Percentiles rank a stretch among this genome's conserved stretches.
These are phyloP conservation scores for Soucietia sequanensis DNA, from an alignment of 805 yeast species.

Conservation along the genomic window DNA sequence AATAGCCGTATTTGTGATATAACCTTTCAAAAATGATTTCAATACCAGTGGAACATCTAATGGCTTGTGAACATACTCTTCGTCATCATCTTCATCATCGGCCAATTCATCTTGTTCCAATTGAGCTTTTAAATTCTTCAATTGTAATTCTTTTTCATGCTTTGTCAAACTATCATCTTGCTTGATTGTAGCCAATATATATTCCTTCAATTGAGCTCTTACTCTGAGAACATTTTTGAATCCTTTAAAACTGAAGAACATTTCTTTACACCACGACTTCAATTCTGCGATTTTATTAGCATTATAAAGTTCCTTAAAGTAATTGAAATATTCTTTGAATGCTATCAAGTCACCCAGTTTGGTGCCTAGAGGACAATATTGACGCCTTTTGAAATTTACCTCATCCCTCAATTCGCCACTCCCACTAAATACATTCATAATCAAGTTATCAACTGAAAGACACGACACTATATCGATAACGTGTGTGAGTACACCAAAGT, in stretches of 20 bases:
- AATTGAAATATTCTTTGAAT: conserved; percentile 72
- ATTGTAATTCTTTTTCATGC: conserved; percentile 24
- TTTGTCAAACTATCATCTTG: conserved; percentile 34
- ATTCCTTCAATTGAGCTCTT: conserved; percentile 69
- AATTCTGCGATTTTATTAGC: conserved; percentile 48
- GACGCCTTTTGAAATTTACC: conserved; percentile 70
- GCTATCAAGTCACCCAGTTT: conserved; percentile 80
- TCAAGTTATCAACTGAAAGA: conserved; percentile 84
- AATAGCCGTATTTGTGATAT: conserved; percentile 83
- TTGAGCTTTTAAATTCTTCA: conserved; percentile 24
- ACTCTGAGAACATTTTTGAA: conserved; percentile 75
- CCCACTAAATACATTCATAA: conserved; percentile 61
- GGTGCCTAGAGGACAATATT: conserved; percentile 67
- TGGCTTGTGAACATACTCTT: conserved; percentile 17
- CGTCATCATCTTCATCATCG: conserved; percentile 21
- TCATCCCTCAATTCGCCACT: conserved; percentile 80
- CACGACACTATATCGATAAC: conserved; percentile 91
- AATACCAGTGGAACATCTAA: conserved; percentile 58
- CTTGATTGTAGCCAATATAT: conserved; percentile 53
- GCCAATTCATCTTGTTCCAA: conserved; percentile 16
- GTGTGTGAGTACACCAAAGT: conserved; percentile 53
- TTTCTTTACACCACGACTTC: conserved; percentile 79
- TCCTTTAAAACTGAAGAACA: conserved; percentile 75
- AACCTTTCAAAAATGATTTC: conserved; percentile 82
- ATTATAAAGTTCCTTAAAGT: conserved; percentile 35